A percentile compares a stretch with the other conserved stretches of the same genome.
These are phyloP conservation scores for Mycena capillaripes DNA, from an alignment of 768 basidiomycete species.

Conservation along the genomic window DNA sequence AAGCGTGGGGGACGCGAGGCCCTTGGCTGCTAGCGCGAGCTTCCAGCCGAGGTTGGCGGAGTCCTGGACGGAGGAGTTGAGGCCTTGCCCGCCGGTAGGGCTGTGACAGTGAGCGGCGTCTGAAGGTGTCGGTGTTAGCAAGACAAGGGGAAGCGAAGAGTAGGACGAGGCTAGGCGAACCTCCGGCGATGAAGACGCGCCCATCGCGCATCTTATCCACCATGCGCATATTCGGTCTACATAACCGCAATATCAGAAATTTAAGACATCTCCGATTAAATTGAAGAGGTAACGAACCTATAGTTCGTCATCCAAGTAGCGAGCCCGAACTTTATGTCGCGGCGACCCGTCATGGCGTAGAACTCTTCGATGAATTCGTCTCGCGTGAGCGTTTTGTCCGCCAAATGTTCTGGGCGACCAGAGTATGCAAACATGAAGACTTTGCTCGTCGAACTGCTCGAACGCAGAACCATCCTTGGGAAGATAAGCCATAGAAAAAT, in stretches of 20 bases:
- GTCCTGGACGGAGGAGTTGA: conserved; percentile 55
- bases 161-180: conserved; percentile 39
- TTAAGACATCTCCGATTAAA: no score
- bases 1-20: conserved; percentile 48
- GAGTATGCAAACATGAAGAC: conserved; percentile 20
- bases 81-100: conserved; percentile 58
- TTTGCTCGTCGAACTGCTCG: background rate
- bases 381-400: conserved; percentile 28
- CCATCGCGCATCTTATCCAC: conserved; percentile 56
- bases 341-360: conserved; percentile 42
- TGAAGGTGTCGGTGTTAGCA: no score
- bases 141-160: background rate
- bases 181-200: conserved; percentile 63
- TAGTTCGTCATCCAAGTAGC: conserved; percentile 45
- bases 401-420: conserved; percentile 12
- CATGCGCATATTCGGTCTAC: conserved; percentile 63
- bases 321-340: conserved; percentile 50
- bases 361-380: conserved; percentile 47
- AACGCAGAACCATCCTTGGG: background rate
- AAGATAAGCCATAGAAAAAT: background rate
- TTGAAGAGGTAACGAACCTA: conserved; percentile 40
- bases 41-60: conserved; percentile 63
- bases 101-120: conserved; percentile 59
- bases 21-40: conserved; percentile 55
- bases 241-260: background rate